Evolutionary conservation across 192 early-diverging fungal genomes (phyloP).

Genomic region (Linnemannia hyalina): DNA sequence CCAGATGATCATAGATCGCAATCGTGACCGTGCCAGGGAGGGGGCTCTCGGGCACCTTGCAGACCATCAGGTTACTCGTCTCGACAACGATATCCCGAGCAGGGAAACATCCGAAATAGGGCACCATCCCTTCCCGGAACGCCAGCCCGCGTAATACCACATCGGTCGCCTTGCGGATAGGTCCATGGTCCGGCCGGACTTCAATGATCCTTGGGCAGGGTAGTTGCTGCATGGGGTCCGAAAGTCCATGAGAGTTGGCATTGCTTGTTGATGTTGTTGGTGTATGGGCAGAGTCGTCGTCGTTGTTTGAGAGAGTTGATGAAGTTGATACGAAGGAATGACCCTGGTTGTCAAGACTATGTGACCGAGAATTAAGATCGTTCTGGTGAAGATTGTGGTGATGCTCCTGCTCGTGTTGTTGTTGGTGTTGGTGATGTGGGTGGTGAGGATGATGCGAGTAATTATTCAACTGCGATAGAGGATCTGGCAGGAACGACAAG

Average conservation of each 20-base stretch:
- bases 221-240: conserved; percentile 13
- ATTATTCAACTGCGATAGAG: conserved; percentile 1
- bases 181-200: conserved; percentile 43
- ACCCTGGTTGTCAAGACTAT: not conserved
- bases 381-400: not conserved
- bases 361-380: not conserved
- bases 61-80: conserved; percentile 30
- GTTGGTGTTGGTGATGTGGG: not conserved
- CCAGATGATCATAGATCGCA: conserved; percentile 28
- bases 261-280: not conserved
- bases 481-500: conserved; percentile 13
- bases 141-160: conserved; percentile 34
- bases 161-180: conserved; percentile 46
- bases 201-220: conserved; percentile 21
- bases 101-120: conserved; percentile 46
- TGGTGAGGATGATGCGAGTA: conserved; percentile 4
- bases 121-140: conserved; percentile 46
- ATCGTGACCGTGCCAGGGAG: conserved; percentile 29
- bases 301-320: not conserved
- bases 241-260: not conserved
- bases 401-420: not conserved
- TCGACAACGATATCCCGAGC: conserved; percentile 40
- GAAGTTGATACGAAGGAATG: not conserved
- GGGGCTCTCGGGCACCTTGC: conserved; percentile 39
- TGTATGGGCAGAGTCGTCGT: too few relatives aligned